Evolutionary conservation across 352 stramenopile genomes (phyloP), one percentile per base, ranked within the genome.

Genomic region (Globisporangium polare): DNA sequence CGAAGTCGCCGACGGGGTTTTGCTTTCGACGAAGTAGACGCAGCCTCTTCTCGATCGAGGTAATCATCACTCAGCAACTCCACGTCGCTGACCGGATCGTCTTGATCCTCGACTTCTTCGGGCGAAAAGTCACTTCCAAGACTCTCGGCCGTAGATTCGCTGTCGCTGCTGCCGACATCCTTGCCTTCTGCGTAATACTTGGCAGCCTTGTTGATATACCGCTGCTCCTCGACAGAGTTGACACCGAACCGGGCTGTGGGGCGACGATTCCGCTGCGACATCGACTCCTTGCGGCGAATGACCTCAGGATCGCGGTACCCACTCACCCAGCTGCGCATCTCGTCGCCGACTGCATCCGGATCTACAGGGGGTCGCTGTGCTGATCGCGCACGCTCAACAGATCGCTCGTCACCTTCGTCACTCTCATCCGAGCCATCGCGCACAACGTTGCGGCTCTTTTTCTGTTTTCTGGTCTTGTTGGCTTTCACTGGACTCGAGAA

Each of bases 261-360:
- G 13, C 69, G 75, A 15, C 78, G 77, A 49, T 75, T 78, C 31
- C 73, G 68, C 59, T 74, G 67, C 13, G 68, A 58, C 65, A 87
- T 68, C 8, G 62, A 67, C 63, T 88, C 79, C 54, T 87, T 88
- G 12, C 78, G 76, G 17, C 70, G 66, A 29, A 91, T 59, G 33
- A 90, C 78, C 5, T 77, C 79, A 4, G 80, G 78, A 52, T 88
- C 71, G 1, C 78, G 72, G 35, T 76, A 73, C 0, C 80, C 78
- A 20, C 64, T 68, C 31, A 89, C 80, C 82, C 82, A 90, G 35
- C 63, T 77, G 29, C 73, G 26, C 78, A 89, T 89, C 51, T 91
- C 79, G 0, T 52, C 60, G 0, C 47, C 65, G 5, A 78, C 74
- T 20, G 56, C 53, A 47, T 86, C 63, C 18, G 42, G 41, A 18